Evolutionary conservation across 345 rosid species (phyloP).

Genomic region (Microcos paniculata): DNA sequence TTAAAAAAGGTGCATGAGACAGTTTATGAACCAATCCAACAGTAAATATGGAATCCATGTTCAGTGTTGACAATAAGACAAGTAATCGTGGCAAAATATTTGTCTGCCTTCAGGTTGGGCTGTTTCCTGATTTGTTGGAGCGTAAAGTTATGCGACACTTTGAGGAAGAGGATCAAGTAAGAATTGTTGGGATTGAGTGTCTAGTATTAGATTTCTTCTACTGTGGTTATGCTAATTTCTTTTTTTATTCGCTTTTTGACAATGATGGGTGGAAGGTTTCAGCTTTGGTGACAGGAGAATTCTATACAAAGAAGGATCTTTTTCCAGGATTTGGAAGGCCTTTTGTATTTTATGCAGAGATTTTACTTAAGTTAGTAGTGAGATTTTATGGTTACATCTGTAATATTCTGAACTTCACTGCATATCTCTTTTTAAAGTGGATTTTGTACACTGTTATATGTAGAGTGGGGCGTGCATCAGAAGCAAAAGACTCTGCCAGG

Average conservation of each 20-base stretch:
- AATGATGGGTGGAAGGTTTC: slow-evolving; percentile 55
- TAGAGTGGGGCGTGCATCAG: slow-evolving; percentile 69
- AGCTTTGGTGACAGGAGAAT: slow-evolving; percentile 87
- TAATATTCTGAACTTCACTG: not conserved
- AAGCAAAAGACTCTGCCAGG: slow-evolving; percentile 92
- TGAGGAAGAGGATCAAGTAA: slow-evolving; percentile 68
- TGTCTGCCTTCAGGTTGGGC: slow-evolving; percentile 55
- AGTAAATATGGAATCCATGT: not conserved
- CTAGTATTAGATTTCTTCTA: not conserved
- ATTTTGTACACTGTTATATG: slow-evolving; percentile 16
- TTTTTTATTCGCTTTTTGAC: not conserved
- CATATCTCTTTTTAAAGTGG: slow-evolving; percentile 13
- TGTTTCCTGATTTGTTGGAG: slow-evolving; percentile 85
- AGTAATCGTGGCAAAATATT: slow-evolving; percentile 11
- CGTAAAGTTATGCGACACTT: slow-evolving; percentile 72
- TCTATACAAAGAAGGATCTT: slow-evolving; percentile 70
- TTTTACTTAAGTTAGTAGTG: slow-evolving; percentile 56
- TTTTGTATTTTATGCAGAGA: slow-evolving; percentile 74
- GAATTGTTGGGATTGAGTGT: slow-evolving; percentile 21
- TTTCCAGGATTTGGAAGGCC: slow-evolving; percentile 96
- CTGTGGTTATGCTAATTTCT: not conserved
- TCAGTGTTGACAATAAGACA: slow-evolving; percentile 1
- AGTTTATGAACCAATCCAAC: not conserved
- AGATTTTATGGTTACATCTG: slow-evolving; percentile 10
- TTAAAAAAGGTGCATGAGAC: slow-evolving; percentile 48